These are phyloP conservation scores for Trichoderma sp. DNA, from an alignment of 2,329 filamentous ascomycete genomes.

Conservation along the genomic window DNA sequence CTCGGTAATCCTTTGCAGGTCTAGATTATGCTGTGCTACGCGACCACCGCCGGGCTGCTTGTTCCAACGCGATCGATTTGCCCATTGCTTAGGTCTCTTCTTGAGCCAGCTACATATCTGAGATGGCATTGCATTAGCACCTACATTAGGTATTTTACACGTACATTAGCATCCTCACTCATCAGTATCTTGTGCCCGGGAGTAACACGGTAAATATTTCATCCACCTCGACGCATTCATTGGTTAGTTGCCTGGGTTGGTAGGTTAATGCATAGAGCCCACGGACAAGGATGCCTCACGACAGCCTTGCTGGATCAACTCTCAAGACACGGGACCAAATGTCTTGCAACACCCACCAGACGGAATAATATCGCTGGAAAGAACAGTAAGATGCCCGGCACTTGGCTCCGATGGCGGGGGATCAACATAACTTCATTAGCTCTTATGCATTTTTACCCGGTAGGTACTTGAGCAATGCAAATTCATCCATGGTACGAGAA, in stretches of 20 bases:
- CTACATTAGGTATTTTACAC: background rate
- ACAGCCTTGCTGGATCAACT: background rate
- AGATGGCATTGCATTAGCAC: background rate
- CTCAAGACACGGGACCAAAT: background rate
- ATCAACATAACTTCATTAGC: background rate
- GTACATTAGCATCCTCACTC: background rate
- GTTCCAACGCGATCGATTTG: background rate
- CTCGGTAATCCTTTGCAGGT: background rate
- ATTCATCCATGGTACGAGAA: background rate
- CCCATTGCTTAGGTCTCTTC: background rate
- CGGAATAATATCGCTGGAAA: background rate
- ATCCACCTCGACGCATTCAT: background rate
- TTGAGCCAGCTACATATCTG: background rate
- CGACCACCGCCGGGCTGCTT: background rate
- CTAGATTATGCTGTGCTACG: background rate
- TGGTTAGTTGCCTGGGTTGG: background rate
- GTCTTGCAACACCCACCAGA: background rate
- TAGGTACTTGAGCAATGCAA: background rate
- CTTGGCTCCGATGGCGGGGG: background rate
- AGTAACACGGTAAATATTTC: background rate
- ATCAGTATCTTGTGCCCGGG: background rate
- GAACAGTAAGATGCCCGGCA: background rate
- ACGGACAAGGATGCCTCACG: background rate
- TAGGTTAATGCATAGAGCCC: background rate
- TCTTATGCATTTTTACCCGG: background rate